These are phyloP conservation scores for Acacia confusa DNA, from an alignment of 306 rosid species.

Conservation along the genomic window DNA sequence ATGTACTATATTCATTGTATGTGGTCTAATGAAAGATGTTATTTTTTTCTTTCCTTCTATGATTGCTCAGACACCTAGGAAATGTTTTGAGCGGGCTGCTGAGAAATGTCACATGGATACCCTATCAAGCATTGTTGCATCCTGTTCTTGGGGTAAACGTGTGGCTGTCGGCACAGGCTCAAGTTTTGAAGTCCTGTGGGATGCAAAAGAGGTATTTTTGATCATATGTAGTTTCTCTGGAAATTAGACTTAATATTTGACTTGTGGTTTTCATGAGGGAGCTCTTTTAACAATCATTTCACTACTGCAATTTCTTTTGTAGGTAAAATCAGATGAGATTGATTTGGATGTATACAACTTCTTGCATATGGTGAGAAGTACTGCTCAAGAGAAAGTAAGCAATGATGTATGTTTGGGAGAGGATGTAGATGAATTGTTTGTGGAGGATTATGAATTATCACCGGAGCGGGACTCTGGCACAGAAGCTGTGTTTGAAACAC, in stretches of 20 bases:
- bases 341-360: constrained; percentile 76
- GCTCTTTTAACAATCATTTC: constrained; percentile 19
- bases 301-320: constrained; percentile 30
- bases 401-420: constrained; percentile 68
- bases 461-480: constrained; percentile 55
- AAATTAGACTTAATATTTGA: constrained; percentile 22
- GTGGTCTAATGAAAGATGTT: constrained; percentile 7
- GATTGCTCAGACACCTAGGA: constrained; percentile 75
- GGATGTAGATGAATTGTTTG: constrained; percentile 73
- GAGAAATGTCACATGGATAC: constrained; percentile 83
- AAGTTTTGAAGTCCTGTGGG: constrained; percentile 80
- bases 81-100: constrained; percentile 91
- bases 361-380: constrained; percentile 61
- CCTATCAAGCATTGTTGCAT: constrained; percentile 79
- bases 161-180: constrained; percentile 97
- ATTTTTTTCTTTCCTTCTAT: constrained; percentile 23
- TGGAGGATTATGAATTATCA: constrained; percentile 55
- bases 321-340: constrained; percentile 58
- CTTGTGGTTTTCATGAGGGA: not conserved
- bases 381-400: constrained; percentile 54
- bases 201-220: constrained; percentile 61
- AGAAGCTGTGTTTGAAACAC: constrained; percentile 66
- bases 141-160: constrained; percentile 96
- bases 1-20: not conserved
- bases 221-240: not conserved